Conservation (phyloP, 805 yeast species). For the Yamadazyma nakazawae region DNA sequence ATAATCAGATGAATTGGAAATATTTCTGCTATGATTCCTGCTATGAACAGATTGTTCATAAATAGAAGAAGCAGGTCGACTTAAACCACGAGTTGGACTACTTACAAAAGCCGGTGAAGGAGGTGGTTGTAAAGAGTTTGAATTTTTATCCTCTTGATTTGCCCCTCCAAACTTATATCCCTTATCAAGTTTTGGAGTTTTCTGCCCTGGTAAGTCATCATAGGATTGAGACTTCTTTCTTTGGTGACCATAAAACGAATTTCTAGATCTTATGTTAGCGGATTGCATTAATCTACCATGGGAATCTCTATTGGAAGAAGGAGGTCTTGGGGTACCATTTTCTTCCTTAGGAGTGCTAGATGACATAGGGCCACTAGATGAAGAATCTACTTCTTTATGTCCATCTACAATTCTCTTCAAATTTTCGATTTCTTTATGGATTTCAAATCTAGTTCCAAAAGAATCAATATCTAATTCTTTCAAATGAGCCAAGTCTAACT, state of each 20-base stretch:
- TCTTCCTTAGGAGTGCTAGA: background rate
- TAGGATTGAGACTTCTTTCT: slow-evolving; percentile 51
- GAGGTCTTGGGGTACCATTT: background rate
- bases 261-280: background rate
- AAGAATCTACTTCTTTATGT: slow-evolving; percentile 1
- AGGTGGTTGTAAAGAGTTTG: background rate
- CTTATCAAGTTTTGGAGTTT: slow-evolving; percentile 29
- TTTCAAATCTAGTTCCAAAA: slow-evolving; percentile 93
- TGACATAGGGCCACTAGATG: background rate
- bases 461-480: slow-evolving; percentile 90
- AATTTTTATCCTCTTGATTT: background rate
- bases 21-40: slow-evolving; percentile 39
- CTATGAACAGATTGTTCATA: slow-evolving; percentile 41
- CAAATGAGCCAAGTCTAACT: slow-evolving; percentile 78
- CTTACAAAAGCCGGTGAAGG: background rate
- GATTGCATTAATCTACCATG: slow-evolving; percentile 1
- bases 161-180: slow-evolving; percentile 32
- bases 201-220: slow-evolving; percentile 33
- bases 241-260: slow-evolving; percentile 1
- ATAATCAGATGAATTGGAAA: slow-evolving; percentile 33
- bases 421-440: slow-evolving; percentile 82
- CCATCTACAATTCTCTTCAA: slow-evolving; percentile 32
- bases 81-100: slow-evolving; percentile 1
- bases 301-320: slow-evolving; percentile 9
- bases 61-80: slow-evolving; percentile 46